phyloP scores from a whole-genome alignment of 2,329 filamentous ascomycete species.

The Remersonia thermophila region DNA sequence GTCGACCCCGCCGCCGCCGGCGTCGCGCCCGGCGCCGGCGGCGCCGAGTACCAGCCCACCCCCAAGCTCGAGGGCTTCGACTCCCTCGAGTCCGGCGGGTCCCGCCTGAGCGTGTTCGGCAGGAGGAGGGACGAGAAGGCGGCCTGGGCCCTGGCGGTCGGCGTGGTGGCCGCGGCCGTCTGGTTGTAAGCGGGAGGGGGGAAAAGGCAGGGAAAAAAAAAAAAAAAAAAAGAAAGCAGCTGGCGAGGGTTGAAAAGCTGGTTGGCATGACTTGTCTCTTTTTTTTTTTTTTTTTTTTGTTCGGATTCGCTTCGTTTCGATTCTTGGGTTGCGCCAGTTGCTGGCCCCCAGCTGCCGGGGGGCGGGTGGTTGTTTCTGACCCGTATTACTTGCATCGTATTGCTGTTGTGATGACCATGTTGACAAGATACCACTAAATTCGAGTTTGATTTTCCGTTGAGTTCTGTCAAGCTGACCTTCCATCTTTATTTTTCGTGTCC shows the following conservation, averaged over 20 bases:
- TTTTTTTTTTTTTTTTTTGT: conserved; percentile 1
- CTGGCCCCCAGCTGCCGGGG: too few species aligned
- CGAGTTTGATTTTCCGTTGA: too few species aligned
- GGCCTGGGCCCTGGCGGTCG: conserved; percentile 5
- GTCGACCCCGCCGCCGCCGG: conserved; percentile 12
- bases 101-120: too few species aligned
- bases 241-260: neutral
- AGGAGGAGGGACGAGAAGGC: neutral
- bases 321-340: neutral
- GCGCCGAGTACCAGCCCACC: conserved; percentile 20
- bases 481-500: too few species aligned
- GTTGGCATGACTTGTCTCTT: neutral
- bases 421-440: too few species aligned
- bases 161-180: conserved; percentile 2
- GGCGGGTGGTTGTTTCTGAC: too few species aligned
- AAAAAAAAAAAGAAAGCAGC: too few species aligned
- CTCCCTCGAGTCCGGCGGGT: conserved; percentile 10
- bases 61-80: conserved; percentile 19
- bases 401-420: too few species aligned
- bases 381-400: too few species aligned
- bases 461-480: too few species aligned
- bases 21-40: conserved; percentile 9
- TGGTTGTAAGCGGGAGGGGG: conserved; percentile 3
- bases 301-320: neutral
- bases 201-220: too few species aligned